Conservation (phyloP, 768 basidiomycete species). For the Amanita polypyramis region DNA sequence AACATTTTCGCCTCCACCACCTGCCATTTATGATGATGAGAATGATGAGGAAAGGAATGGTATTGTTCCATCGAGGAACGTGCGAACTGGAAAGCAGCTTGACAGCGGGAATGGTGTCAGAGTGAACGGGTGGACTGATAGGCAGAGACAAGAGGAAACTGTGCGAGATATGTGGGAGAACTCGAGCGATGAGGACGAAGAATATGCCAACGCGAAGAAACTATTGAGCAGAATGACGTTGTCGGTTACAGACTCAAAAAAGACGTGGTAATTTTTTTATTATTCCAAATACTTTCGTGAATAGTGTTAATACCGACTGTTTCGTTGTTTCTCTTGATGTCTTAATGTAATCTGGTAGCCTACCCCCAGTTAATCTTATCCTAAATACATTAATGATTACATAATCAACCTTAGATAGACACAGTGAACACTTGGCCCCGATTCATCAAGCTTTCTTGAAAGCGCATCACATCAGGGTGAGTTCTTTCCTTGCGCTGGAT, state of each 20-base stretch:
- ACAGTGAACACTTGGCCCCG: not conserved
- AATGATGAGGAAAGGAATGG: slow-evolving; percentile 17
- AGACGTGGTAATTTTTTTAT: slow-evolving; percentile 14
- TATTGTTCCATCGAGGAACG: not conserved
- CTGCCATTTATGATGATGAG: slow-evolving; percentile 46
- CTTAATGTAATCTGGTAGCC: not conserved
- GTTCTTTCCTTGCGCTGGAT: not conserved
- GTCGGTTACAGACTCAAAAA: slow-evolving; percentile 16
- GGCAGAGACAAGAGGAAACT: not conserved
- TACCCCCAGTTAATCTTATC: not conserved
- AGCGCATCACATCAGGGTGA: slow-evolving; percentile 4
- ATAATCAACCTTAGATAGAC: slow-evolving; percentile 5
- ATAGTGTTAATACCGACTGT: not conserved
- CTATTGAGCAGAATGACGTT: slow-evolving; percentile 37
- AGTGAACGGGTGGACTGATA: slow-evolving; percentile 4
- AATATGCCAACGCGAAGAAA: slow-evolving; percentile 47
- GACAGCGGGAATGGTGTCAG: not conserved
- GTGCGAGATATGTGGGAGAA: slow-evolving; percentile 51
- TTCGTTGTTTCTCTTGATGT: not conserved
- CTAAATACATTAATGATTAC: slow-evolving; percentile 1
- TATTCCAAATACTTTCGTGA: not conserved
- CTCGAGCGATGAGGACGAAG: slow-evolving; percentile 67
- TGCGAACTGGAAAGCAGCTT: slow-evolving; percentile 10
- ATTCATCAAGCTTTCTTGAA: not conserved
- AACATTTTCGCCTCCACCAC: slow-evolving; percentile 65